Base-by-base conservation (phyloP, 2,329 filamentous ascomycete species). In the Claviceps sp. region DNA sequence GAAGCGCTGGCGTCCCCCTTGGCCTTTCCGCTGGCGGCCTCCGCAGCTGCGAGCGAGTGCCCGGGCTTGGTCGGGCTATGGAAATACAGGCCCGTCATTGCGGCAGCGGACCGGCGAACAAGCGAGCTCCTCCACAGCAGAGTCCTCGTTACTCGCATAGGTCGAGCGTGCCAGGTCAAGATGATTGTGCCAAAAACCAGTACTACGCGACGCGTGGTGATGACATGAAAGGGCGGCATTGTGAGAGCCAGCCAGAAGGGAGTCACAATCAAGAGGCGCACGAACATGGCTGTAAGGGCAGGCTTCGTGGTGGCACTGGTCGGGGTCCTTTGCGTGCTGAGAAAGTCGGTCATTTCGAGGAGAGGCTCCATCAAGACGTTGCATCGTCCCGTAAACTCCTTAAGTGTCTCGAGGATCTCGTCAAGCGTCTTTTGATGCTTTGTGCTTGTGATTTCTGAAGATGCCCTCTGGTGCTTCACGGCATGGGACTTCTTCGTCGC, bases 351-450 rank as follows among this genome's bases (percentile, higher is more conserved):
- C 65, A 97, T 75, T 57, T 86, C 82, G 45, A 95, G 74, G 52
- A 97, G 77, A 2, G 93, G 93, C 61, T 96, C 90, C 50, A 97
- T 76, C 18, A 98, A 73, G 50, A 95, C 85, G 66, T 96, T 95
- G 68, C 93, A 96, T 48, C 93, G 79, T 5, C 85, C 86, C 0
- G 91, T 97, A 59, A 98, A 88, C 58, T 89, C 82, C 65, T 89
- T 88, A 45, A 98, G 71, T 0, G 88, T 95, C 60, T 97, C 90
- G 52, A 98, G 86, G 55, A 98, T 98, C 70, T 98, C 93, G 65
- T 98, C 93, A 50, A 98, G 70, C 49, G 89, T 96, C 72, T 96
- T 96, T 62, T 95, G 88, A 61, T 93, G 87, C 54, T 85, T 83
- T 43, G 83, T 84, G 55, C 77, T 82, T 6, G 77, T 79, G 16